These are phyloP conservation scores for Spizellomyces punctatus DNA, from an alignment of 192 early-diverging fungal genomes.

Conservation along the genomic window DNA sequence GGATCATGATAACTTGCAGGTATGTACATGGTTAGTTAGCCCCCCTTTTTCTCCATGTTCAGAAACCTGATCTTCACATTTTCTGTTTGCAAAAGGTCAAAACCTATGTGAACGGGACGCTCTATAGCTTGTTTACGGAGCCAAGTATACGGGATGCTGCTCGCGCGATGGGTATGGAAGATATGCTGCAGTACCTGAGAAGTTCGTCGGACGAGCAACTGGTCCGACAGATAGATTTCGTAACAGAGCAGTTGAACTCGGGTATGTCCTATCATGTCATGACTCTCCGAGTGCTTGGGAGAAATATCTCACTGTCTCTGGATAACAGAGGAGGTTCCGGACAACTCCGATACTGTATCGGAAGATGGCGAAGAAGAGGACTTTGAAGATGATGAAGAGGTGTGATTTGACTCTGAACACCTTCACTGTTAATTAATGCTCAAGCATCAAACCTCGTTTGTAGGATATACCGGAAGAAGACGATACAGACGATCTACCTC, in stretches of 20 bases:
- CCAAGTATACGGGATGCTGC: slow-evolving; percentile 39
- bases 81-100: slow-evolving; percentile 35
- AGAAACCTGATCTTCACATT: neutral
- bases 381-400: slow-evolving; percentile 44
- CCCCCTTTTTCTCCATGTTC: neutral
- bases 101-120: slow-evolving; percentile 55
- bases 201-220: slow-evolving; percentile 39
- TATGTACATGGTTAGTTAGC: neutral
- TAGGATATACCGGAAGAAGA: slow-evolving; percentile 15
- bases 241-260: slow-evolving; percentile 40
- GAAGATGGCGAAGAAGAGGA: slow-evolving; percentile 55
- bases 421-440: too few relatives aligned
- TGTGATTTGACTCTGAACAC: neutral
- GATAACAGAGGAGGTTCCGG: slow-evolving; percentile 30
- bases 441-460: too few relatives aligned
- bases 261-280: neutral
- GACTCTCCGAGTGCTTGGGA: neutral
- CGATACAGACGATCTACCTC: slow-evolving; percentile 28
- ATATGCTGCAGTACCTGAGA: slow-evolving; percentile 38
- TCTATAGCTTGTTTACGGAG: slow-evolving; percentile 51
- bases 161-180: slow-evolving; percentile 41
- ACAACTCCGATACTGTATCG: slow-evolving; percentile 31
- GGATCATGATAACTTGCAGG: slow-evolving; percentile 49
- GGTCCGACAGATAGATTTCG: slow-evolving; percentile 50
- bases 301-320: neutral